A percentile compares a stretch with the other conserved stretches of the same genome.
phyloP scores from a whole-genome alignment of 192 early-diverging fungal species.

The Dissophora globulifera region DNA sequence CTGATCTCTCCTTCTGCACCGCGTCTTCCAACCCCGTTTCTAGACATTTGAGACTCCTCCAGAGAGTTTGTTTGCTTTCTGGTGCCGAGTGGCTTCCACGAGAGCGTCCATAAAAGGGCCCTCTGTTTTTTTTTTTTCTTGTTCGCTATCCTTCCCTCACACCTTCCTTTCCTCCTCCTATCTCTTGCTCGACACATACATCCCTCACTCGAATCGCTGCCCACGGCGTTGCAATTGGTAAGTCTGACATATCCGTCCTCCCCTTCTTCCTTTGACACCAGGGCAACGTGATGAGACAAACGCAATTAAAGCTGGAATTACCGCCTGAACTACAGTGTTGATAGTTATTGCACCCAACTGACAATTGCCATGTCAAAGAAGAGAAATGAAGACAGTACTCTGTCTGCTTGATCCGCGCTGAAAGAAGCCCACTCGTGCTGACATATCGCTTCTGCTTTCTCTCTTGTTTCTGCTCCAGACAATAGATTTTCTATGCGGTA shows the following conservation, averaged over 20 bases:
- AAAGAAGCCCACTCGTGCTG: too few relatives aligned
- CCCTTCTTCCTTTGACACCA: neutral
- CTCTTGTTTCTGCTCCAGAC: too few relatives aligned
- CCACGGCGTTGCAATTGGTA: too few relatives aligned
- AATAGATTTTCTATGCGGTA: too few relatives aligned
- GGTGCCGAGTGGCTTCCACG: neutral
- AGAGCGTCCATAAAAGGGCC: too few relatives aligned
- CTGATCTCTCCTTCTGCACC: too few relatives aligned
- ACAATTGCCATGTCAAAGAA: constrained; percentile 5
- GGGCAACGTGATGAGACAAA: constrained; percentile 60
- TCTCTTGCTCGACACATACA: neutral
- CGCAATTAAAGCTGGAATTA: constrained; percentile 81
- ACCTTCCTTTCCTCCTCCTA: neutral
- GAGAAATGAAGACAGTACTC: neutral
- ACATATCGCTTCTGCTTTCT: too few relatives aligned
- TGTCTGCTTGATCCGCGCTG: neutral
- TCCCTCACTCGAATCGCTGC: too few relatives aligned
- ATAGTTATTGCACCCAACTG: constrained; percentile 72
- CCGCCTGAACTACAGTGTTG: constrained; percentile 73
- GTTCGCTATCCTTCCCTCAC: constrained; percentile 1
- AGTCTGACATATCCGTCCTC: neutral
- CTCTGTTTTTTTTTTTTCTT: neutral
- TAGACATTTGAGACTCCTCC: too few relatives aligned
- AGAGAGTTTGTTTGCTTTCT: too few relatives aligned
- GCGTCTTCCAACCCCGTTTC: too few relatives aligned